Conservation (phyloP, 2,329 filamentous ascomycete genomes). For the Pezicula rhizophila region DNA sequence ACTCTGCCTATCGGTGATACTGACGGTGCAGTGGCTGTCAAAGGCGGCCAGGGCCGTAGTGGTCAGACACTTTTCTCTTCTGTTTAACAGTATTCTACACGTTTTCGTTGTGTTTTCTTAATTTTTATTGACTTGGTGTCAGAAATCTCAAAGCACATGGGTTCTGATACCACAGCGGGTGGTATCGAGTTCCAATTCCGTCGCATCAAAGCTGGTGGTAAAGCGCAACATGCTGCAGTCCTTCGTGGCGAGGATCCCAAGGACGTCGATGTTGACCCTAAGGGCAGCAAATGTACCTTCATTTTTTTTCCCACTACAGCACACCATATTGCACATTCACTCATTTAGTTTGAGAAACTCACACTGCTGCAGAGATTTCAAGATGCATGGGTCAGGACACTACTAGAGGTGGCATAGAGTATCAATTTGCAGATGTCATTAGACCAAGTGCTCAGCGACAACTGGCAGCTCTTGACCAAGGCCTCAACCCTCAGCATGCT, state of each 20-base stretch:
- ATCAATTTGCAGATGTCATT: constrained; percentile 27
- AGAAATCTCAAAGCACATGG: constrained; percentile 13
- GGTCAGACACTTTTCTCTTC: constrained; percentile 3
- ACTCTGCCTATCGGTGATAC: constrained; percentile 21
- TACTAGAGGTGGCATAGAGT: constrained; percentile 13
- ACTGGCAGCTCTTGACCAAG: constrained; percentile 36
- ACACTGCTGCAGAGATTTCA: neutral
- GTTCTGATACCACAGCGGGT: constrained; percentile 22
- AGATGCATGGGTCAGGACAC: constrained; percentile 18
- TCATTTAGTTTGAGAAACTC: neutral
- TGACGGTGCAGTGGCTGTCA: constrained; percentile 3
- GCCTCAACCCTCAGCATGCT: constrained; percentile 34
- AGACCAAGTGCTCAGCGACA: constrained; percentile 46
- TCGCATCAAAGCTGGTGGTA: constrained; percentile 29
- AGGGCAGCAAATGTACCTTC: neutral
- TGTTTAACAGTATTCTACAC: constrained; percentile 3
- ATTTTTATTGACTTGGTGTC: neutral
- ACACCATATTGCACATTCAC: neutral
- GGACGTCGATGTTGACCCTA: constrained; percentile 11
- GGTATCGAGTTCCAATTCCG: constrained; percentile 29
- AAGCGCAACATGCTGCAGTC: constrained; percentile 23
- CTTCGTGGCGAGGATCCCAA: constrained; percentile 23
- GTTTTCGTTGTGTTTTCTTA: constrained; percentile 4
- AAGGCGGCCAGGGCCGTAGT: constrained; percentile 4
- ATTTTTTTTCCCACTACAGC: neutral